phyloP scores from a whole-genome alignment of 169 alveolate species.

The Eimeria necatrix region DNA sequence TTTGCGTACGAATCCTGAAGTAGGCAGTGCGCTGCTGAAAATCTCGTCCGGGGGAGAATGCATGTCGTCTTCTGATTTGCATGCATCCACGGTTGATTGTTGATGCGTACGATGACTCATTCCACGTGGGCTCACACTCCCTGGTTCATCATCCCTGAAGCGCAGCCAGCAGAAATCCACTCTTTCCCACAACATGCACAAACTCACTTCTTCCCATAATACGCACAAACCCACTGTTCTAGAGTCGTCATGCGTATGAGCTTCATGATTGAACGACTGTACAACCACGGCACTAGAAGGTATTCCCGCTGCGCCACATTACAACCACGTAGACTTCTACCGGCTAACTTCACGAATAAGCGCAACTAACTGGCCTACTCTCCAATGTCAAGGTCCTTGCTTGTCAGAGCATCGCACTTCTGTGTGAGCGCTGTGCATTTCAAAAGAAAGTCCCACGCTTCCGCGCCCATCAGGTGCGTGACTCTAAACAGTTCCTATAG shows the following conservation, averaged over 20 bases:
- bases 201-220: not conserved
- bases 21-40: constrained; percentile 37
- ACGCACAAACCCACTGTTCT: too few relatives aligned
- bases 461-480: constrained; percentile 83
- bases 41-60: constrained; percentile 52
- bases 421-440: constrained; percentile 82
- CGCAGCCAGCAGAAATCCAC: not conserved
- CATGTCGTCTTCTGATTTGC: constrained; percentile 66
- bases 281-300: too few relatives aligned
- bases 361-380: constrained; percentile 54
- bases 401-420: constrained; percentile 80
- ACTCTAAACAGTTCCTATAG: constrained; percentile 76
- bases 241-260: too few relatives aligned
- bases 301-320: too few relatives aligned
- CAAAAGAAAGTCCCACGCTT: constrained; percentile 82
- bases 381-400: constrained; percentile 73
- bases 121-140: constrained; percentile 51
- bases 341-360: not conserved
- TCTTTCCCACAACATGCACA: not conserved
- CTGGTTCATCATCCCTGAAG: constrained; percentile 63
- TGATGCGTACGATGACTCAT: constrained; percentile 1
- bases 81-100: constrained; percentile 31
- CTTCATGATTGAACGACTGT: too few relatives aligned
- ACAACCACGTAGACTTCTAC: too few relatives aligned
- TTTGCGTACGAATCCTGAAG: constrained; percentile 51